A percentile compares a stretch with the other conserved stretches of the same genome.
phyloP scores from a whole-genome alignment of 495 filamentous ascomycete species.

The Bacidia gigantensis region DNA sequence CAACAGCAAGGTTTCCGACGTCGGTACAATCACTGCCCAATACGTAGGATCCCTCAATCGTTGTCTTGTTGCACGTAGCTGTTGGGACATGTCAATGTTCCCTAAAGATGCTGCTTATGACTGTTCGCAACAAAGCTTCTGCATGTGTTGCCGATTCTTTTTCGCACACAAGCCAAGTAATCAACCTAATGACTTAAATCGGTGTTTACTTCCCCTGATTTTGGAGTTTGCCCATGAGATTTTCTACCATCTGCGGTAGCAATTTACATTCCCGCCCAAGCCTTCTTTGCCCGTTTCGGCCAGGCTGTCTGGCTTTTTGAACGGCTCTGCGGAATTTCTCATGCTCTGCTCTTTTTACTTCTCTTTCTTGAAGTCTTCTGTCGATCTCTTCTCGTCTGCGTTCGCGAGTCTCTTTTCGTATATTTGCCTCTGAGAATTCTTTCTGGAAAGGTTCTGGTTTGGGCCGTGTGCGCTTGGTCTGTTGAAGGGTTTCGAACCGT shows the following conservation, averaged over 20 bases:
- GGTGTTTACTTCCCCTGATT: conserved; percentile 5
- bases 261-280: conserved; percentile 76
- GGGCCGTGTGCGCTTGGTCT: conserved; percentile 27
- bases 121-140: too few relatives aligned
- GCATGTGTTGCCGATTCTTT: too few relatives aligned
- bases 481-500: conserved; percentile 11
- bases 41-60: too few relatives aligned
- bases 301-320: conserved; percentile 61
- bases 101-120: too few relatives aligned
- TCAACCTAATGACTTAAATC: too few relatives aligned
- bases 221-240: conserved; percentile 39
- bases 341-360: conserved; percentile 42
- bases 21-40: too few relatives aligned
- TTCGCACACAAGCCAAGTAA: too few relatives aligned
- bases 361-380: conserved; percentile 31
- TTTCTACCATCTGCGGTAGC: conserved; percentile 67
- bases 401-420: conserved; percentile 50
- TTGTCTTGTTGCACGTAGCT: too few relatives aligned
- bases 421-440: conserved; percentile 56
- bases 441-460: conserved; percentile 63
- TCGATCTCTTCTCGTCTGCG: conserved; percentile 42
- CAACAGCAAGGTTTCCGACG: too few relatives aligned
- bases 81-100: too few relatives aligned
- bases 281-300: conserved; percentile 66
- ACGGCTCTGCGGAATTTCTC: conserved; percentile 54